A percentile compares a stretch with the other conserved stretches of the same genome.
Conservation (phyloP, 352 stramenopile species). For the Pythium phragmiticola region DNA sequence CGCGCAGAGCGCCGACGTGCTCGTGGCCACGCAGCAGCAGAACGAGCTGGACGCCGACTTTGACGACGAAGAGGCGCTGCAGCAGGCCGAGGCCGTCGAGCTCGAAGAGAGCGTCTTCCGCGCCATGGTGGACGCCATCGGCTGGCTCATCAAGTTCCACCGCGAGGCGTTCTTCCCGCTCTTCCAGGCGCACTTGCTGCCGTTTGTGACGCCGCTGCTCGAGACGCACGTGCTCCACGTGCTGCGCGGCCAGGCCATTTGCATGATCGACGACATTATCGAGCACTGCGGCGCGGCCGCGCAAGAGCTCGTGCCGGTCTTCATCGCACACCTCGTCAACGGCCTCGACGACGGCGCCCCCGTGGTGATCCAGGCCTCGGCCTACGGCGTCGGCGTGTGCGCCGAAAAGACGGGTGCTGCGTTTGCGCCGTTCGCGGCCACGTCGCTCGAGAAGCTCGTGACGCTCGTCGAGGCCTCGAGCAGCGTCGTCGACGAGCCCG, state of each 20-base stretch:
- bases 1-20: slow-evolving; percentile 57
- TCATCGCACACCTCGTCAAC: slow-evolving; percentile 70
- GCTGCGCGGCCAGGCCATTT: slow-evolving; percentile 80
- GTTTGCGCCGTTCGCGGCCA: slow-evolving; percentile 69
- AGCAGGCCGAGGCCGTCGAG: slow-evolving; percentile 72
- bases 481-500: slow-evolving; percentile 56
- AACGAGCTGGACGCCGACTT: slow-evolving; percentile 83
- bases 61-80: slow-evolving; percentile 66
- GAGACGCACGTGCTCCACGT: slow-evolving; percentile 55
- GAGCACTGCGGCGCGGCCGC: slow-evolving; percentile 73
- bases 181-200: slow-evolving; percentile 66
- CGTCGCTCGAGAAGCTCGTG: slow-evolving; percentile 73
- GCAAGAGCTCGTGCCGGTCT: slow-evolving; percentile 72
- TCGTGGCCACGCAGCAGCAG: slow-evolving; percentile 54
- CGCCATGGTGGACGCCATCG: slow-evolving; percentile 82
- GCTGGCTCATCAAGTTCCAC: slow-evolving; percentile 84
- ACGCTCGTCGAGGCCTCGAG: slow-evolving; percentile 53
- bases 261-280: slow-evolving; percentile 88
- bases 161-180: slow-evolving; percentile 75
- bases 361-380: slow-evolving; percentile 73
- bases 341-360: slow-evolving; percentile 68
- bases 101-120: slow-evolving; percentile 77
- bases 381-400: slow-evolving; percentile 83
- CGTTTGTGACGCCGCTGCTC: slow-evolving; percentile 69
- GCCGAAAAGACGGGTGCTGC: slow-evolving; percentile 71